These are phyloP conservation scores for Colletotrichum spinosum DNA, from an alignment of 2,329 filamentous ascomycete genomes.

Conservation along the genomic window DNA sequence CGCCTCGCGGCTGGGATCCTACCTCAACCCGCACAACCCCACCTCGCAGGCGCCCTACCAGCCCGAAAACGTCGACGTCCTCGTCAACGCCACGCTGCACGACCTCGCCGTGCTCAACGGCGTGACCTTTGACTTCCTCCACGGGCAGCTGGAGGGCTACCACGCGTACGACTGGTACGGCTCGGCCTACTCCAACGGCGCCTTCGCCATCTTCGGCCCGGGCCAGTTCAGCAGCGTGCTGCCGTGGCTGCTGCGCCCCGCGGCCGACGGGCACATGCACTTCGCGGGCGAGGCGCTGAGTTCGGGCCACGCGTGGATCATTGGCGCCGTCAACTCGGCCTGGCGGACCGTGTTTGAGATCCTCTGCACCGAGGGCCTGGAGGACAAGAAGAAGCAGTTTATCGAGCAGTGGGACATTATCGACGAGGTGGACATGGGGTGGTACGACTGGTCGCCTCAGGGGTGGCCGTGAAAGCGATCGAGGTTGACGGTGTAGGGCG, in stretches of 20 bases:
- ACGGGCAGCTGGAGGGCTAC: constrained; percentile 36
- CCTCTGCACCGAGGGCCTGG: constrained; percentile 36
- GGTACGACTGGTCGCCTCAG: constrained; percentile 39
- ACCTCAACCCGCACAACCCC: constrained; percentile 40
- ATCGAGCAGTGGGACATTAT: constrained; percentile 38
- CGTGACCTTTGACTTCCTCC: constrained; percentile 39
- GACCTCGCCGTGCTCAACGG: constrained; percentile 41
- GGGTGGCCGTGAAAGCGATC: not conserved
- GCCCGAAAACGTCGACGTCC: constrained; percentile 32
- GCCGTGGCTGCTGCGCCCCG: constrained; percentile 41
- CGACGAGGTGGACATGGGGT: constrained; percentile 41
- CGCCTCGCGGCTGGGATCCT: constrained; percentile 41
- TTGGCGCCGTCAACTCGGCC: constrained; percentile 43
- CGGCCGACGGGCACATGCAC: constrained; percentile 41
- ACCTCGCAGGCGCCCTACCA: constrained; percentile 36
- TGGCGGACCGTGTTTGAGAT: constrained; percentile 41
- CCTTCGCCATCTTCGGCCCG: constrained; percentile 42
- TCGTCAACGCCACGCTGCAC: constrained; percentile 39
- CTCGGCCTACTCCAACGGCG: constrained; percentile 40
- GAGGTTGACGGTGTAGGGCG: too few relatives aligned
- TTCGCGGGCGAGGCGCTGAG: constrained; percentile 44
- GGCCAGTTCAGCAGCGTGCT: constrained; percentile 40
- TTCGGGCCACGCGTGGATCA: constrained; percentile 42
- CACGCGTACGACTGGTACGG: constrained; percentile 42
- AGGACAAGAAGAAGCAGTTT: constrained; percentile 39